Base-by-base conservation (phyloP, 179 eudicot species). In the Actinidia chinensis region DNA sequence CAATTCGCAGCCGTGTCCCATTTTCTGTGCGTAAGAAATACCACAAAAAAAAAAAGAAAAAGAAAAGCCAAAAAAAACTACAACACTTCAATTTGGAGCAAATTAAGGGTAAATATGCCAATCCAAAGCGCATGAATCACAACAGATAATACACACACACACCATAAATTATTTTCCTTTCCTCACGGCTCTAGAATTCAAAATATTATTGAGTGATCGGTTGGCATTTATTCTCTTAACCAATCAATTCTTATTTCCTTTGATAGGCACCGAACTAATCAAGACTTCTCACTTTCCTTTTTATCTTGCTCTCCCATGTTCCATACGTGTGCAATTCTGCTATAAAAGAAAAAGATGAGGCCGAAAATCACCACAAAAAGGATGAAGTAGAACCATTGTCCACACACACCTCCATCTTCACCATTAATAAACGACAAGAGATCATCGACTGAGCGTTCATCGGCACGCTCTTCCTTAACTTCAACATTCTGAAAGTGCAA, bases 391-490 rank as follows among this genome's bases (percentile, higher is more conserved):
- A 68, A 25, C 58, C 13, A 59, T 33, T 23, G 76, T 61, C 17
- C 44, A 47, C 28, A 46, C 74, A 50, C 47, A 88, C 89, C 89
- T 83, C 83, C 82, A 74, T 82, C 84, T 67, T 76, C 91, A 66
- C 97, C 89, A 80, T 92, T 92, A 80, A 92, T 92, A 80, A 89
- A 92, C 40, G 88, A 88, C 75, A 92, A 85, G 76, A 92, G 94
- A 84, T 92, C 97, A 81, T 92, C 97, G 33, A 92, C 89, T 44
- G 94, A 92, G 22, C 97, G 94, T 70, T 91, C 82, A 83, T 92
- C 94, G 77, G 80, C 83, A 56, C 70, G 84, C 79, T 89, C 93
- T 83, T 92, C 93, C 82, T 89, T 87, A 71, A 76, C 72, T 71
- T 87, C 93, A 79, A 69, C 79, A 84, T 60, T 82, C 97, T 92